Conservation (phyloP, 2,329 filamentous ascomycete genomes). For the Beauveria sp. region DNA sequence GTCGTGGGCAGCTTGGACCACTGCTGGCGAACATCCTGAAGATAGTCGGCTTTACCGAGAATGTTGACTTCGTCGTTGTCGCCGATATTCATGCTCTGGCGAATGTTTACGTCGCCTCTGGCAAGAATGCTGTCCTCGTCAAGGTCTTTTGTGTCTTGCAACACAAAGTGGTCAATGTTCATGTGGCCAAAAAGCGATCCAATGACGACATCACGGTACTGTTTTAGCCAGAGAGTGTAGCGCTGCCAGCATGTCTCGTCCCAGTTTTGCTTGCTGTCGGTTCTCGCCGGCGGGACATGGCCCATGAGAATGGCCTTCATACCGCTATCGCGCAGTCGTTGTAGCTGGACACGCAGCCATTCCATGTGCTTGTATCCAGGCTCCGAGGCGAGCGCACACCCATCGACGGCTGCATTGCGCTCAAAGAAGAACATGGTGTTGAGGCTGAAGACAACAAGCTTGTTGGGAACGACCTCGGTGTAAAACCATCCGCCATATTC, state of each 20-base stretch:
- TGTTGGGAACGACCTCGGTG: conserved; percentile 80
- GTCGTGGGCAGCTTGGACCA: conserved; percentile 70
- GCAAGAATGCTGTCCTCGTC: conserved; percentile 42
- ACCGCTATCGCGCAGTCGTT: conserved; percentile 70
- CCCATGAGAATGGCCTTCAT: conserved; percentile 95
- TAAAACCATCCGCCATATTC: conserved; percentile 91
- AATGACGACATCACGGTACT: conserved; percentile 85
- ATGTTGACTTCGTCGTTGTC: conserved; percentile 50
- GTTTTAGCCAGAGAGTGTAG: conserved; percentile 82
- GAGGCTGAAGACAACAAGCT: conserved; percentile 82
- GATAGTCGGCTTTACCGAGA: conserved; percentile 60
- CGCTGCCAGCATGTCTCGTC: conserved; percentile 98
- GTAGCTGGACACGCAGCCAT: conserved; percentile 85
- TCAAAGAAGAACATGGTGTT: conserved; percentile 97
- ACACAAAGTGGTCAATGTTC: conserved; percentile 96
- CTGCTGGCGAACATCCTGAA: conserved; percentile 65
- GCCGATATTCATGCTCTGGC: conserved; percentile 13
- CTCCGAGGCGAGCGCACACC: conserved; percentile 69
- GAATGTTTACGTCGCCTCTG: conserved; percentile 18
- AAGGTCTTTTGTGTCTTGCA: conserved; percentile 78
- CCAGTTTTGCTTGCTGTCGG: conserved; percentile 79
- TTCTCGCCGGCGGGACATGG: conserved; percentile 86
- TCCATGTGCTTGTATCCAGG: conserved; percentile 94
- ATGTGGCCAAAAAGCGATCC: conserved; percentile 84
- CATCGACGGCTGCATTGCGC: conserved; percentile 88